Percentiles rank a stretch among this genome's conserved stretches.
Conservation (phyloP, 169 alveolate species). For the Ichthyophthirius multifiliis region DNA sequence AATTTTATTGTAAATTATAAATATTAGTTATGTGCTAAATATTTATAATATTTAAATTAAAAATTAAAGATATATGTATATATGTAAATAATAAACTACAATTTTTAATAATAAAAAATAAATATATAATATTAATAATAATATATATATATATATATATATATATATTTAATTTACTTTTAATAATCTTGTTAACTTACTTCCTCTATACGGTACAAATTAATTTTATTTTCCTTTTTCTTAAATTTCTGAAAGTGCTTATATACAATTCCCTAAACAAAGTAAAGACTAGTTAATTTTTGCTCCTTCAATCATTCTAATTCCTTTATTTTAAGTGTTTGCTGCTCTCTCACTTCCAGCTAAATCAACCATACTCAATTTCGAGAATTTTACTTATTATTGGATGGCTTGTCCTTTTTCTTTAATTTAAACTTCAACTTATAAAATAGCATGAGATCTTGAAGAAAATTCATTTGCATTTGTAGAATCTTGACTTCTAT, state of each 20-base stretch:
- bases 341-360: slow-evolving; percentile 98
- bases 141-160: too few relatives aligned
- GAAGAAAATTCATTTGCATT: slow-evolving; percentile 91
- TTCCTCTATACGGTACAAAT: slow-evolving; percentile 86
- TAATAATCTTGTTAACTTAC: slow-evolving; percentile 80
- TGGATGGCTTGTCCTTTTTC: slow-evolving; percentile 82
- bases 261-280: slow-evolving; percentile 88
- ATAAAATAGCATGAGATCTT: slow-evolving; percentile 88
- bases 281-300: slow-evolving; percentile 94
- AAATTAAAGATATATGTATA: too few relatives aligned
- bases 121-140: too few relatives aligned
- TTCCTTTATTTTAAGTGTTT: slow-evolving; percentile 90
- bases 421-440: slow-evolving; percentile 78
- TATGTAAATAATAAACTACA: too few relatives aligned
- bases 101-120: too few relatives aligned
- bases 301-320: slow-evolving; percentile 84
- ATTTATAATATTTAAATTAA: too few relatives aligned
- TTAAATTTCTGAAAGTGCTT: slow-evolving; percentile 51
- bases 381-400: slow-evolving; percentile 68
- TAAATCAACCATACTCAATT: slow-evolving; percentile 93
- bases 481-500: slow-evolving; percentile 91
- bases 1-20: too few relatives aligned
- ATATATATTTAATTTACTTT: too few relatives aligned
- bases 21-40: too few relatives aligned
- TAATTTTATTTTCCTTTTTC: slow-evolving; percentile 43